These are phyloP conservation scores for Penicillium odoratum DNA, from an alignment of 495 filamentous ascomycete genomes.

Conservation along the genomic window DNA sequence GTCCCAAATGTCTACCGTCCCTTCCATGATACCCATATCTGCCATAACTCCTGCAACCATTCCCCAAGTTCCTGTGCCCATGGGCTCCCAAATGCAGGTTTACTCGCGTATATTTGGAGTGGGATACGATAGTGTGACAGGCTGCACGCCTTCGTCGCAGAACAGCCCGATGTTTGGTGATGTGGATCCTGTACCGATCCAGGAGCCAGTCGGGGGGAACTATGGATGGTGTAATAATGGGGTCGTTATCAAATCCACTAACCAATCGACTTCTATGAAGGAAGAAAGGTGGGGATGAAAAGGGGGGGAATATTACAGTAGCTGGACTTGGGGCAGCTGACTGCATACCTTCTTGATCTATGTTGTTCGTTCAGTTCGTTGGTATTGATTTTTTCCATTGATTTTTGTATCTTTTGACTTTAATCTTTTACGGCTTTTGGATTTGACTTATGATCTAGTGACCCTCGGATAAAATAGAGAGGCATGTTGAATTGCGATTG, in stretches of 20 bases:
- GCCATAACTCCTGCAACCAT: too few relatives aligned
- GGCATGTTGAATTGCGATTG: constrained; percentile 8
- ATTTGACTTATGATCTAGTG: constrained; percentile 5
- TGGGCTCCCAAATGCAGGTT: too few relatives aligned
- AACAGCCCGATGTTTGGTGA: constrained; percentile 27
- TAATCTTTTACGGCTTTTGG: constrained; percentile 5
- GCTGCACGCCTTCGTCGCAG: constrained; percentile 30
- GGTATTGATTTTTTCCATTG: constrained; percentile 1
- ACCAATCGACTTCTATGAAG: constrained; percentile 11
- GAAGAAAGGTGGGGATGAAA: constrained; percentile 2
- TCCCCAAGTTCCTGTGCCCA: too few relatives aligned
- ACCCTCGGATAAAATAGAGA: constrained; percentile 17
- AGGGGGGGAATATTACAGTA: not conserved
- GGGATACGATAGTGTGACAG: constrained; percentile 26
- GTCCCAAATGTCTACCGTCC: too few relatives aligned
- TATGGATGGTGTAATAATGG: constrained; percentile 15
- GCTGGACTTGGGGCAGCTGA: constrained; percentile 2
- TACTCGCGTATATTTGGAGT: too few relatives aligned
- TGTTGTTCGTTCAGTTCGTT: not conserved
- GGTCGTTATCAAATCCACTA: constrained; percentile 17
- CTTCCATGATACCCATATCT: too few relatives aligned
- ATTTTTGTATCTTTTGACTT: constrained; percentile 1
- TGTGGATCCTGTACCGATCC: constrained; percentile 16
- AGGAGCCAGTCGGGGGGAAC: constrained; percentile 3
- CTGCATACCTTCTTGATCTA: constrained; percentile 13